phyloP scores from a whole-genome alignment of 164 flowering plant genomes.

The Nelumbo lutea region DNA sequence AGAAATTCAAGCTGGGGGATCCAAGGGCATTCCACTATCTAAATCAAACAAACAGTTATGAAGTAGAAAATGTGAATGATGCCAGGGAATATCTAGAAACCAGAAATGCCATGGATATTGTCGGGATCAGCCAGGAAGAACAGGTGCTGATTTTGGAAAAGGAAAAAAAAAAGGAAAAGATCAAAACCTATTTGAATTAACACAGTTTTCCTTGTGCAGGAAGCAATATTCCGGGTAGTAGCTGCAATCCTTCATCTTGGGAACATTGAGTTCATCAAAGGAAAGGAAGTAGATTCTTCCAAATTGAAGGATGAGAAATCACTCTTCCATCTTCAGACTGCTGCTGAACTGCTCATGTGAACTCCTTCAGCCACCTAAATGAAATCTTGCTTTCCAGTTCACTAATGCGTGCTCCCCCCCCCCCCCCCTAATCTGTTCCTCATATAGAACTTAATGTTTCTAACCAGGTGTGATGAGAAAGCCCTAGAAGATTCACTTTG shows the following conservation, averaged over 20 bases:
- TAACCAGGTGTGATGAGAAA: slow-evolving; percentile 44
- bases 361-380: not conserved
- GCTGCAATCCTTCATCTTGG: slow-evolving; percentile 67
- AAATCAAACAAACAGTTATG: slow-evolving; percentile 72
- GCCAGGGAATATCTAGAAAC: slow-evolving; percentile 47
- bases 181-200: not conserved
- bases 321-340: slow-evolving; percentile 44
- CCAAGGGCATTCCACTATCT: slow-evolving; percentile 77
- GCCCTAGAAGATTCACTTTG: slow-evolving; percentile 49
- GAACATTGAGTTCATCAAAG: slow-evolving; percentile 47
- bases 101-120: slow-evolving; percentile 71
- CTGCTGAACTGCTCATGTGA: slow-evolving; percentile 54
- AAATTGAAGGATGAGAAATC: slow-evolving; percentile 46
- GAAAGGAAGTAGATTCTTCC: slow-evolving; percentile 53
- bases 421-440: not conserved
- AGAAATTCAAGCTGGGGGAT: slow-evolving; percentile 59
- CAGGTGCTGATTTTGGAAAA: slow-evolving; percentile 31
- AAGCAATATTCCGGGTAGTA: slow-evolving; percentile 54
- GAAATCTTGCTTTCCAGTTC: not conserved
- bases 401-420: not conserved
- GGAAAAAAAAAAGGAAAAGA: not conserved
- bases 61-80: slow-evolving; percentile 36
- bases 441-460: not conserved
- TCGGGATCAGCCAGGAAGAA: slow-evolving; percentile 50
- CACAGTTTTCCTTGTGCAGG: slow-evolving; percentile 24